These are phyloP conservation scores for Ophiostoma angusticollis DNA, from an alignment of 2,329 filamentous ascomycete species.

Conservation along the genomic window DNA sequence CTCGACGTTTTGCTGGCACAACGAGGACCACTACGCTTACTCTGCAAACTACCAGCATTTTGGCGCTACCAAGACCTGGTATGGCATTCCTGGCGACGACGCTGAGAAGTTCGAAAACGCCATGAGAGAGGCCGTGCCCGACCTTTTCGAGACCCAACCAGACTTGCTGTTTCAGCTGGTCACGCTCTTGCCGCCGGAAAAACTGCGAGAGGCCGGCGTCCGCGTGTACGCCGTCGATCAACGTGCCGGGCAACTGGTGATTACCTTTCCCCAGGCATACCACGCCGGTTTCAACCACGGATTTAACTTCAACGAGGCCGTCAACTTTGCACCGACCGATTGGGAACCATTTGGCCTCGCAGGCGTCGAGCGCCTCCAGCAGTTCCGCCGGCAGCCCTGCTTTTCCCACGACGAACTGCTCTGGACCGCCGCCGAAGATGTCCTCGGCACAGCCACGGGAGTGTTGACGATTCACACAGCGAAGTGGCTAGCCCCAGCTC, in stretches of 20 bases:
- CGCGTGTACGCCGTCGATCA: constrained; percentile 93
- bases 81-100: constrained; percentile 88
- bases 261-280: constrained; percentile 94
- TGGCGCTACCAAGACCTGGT: constrained; percentile 97
- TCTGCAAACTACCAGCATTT: constrained; percentile 98
- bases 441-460: constrained; percentile 37
- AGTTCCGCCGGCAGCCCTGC: constrained; percentile 83
- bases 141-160: constrained; percentile 92
- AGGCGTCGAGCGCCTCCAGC: constrained; percentile 74
- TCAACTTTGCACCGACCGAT: constrained; percentile 90
- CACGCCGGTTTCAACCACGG: constrained; percentile 97
- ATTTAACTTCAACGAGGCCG: constrained; percentile 98
- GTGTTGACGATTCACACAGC: constrained; percentile 69
- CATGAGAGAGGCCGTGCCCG: constrained; percentile 89
- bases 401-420: constrained; percentile 95
- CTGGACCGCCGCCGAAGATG: constrained; percentile 74
- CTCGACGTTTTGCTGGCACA: constrained; percentile 99
- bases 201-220: constrained; percentile 84
- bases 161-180: constrained; percentile 94
- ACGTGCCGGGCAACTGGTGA: constrained; percentile 85
- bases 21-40: constrained; percentile 95
- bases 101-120: constrained; percentile 90
- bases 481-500: constrained; percentile 84
- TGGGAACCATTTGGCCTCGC: constrained; percentile 89
- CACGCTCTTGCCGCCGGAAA: constrained; percentile 87